Evolutionary conservation across 768 basidiomycete genomes (phyloP), one percentile per base, ranked within the genome.

Genomic region (Rhodotorula babjevae): DNA sequence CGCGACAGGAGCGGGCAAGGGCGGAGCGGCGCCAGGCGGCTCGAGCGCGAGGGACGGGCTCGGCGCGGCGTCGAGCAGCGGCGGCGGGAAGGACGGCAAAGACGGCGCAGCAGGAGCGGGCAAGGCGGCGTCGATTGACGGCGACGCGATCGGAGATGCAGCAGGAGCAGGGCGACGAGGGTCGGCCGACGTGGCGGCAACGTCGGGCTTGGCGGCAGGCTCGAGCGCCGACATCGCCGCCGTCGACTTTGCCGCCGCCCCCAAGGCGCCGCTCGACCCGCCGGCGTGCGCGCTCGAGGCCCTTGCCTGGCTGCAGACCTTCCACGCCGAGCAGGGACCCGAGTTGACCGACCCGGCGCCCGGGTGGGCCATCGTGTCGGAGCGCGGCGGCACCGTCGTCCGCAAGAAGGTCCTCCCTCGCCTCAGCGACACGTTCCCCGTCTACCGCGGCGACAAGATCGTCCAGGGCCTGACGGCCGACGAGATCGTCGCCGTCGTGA

Each of bases 381-480:
- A 91, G 68, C 90, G 90, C 74, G 80, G 80, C 44, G 90, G 88
- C 12, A 81, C 93, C 47, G 83, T 88, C 7, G 85, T 95, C 25
- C 87, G 90, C 72, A 87, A 88, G 78, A 90, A 89, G 78, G 80
- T 88, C n/a, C 85, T 87, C 14, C 85, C 90, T 0, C 87, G 89
- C 65, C 85, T 95, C 12, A 95, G 92, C 11, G 84, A 89, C 2
- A 83, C 86, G 64, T 87, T 93, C 46, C 92, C 92, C 0, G 87
- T 98, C 7, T 89, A 92, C 80, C 89, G 88, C 76, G 93, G 91
- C 0, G 88, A 89, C 79, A 91, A 91, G 81, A 92, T 97, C 71
- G 89, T 98, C 62, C 91, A 97, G 79, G 93, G 93, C 8, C 86
- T 94, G 19, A 90, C 92, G 2, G 93, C 93, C 1, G 94, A 96